Percentiles rank a stretch among this genome's conserved stretches.
Evolutionary conservation across 306 rosid species (phyloP).

Genomic region (Potentilla sterilis): DNA sequence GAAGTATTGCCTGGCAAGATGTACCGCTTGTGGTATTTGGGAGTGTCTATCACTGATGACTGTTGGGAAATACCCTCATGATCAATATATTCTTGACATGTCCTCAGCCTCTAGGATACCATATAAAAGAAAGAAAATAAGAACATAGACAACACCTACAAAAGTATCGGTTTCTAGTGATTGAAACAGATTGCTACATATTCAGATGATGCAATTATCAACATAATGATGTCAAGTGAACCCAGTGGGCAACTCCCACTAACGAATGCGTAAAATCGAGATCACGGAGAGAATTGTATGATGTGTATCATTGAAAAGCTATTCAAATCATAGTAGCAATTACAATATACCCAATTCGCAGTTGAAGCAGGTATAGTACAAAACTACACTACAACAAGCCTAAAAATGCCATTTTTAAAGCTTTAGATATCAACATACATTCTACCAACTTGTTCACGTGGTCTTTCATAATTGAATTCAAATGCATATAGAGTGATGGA

Average conservation of each 20-base stretch:
- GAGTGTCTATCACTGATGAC: constrained; percentile 74
- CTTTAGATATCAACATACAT: neutral
- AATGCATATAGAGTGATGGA: neutral
- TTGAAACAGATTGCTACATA: neutral
- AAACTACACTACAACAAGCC: neutral
- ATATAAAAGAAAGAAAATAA: constrained; percentile 3
- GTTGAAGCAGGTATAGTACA: neutral
- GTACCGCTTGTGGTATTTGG: constrained; percentile 84
- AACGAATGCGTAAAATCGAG: neutral
- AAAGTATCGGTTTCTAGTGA: constrained; percentile 22
- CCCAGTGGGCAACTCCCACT: neutral
- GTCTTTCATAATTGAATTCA: neutral
- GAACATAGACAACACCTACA: neutral
- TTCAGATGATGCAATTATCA: neutral
- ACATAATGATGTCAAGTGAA: neutral
- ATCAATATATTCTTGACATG: constrained; percentile 78
- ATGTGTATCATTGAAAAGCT: neutral
- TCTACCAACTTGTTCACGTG: neutral
- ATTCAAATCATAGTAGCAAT: neutral
- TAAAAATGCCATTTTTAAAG: neutral
- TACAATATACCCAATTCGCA: neutral
- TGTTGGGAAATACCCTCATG: constrained; percentile 81
- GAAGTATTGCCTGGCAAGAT: constrained; percentile 72
- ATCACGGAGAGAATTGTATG: neutral
- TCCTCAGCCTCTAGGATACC: constrained; percentile 67